Evolutionary conservation across 2,329 filamentous ascomycete genomes (phyloP).

Genomic region (Penicillium sp.): DNA sequence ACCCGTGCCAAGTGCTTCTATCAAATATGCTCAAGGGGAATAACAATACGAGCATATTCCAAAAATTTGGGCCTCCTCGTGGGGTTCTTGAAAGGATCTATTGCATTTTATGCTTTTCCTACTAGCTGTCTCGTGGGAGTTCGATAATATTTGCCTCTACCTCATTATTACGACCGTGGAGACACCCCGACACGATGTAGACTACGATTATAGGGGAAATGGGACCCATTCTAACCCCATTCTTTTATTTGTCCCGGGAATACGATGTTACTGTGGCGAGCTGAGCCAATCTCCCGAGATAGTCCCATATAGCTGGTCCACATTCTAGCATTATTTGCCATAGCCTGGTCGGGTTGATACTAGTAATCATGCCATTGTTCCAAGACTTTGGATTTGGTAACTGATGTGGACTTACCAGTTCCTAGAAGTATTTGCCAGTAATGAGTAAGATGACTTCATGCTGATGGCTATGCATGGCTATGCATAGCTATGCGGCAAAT

Average conservation of each 20-base stretch:
- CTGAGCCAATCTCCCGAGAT: background rate
- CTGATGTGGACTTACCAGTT: background rate
- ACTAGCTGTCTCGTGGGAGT: no score
- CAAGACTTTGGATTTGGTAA: background rate
- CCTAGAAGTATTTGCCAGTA: background rate
- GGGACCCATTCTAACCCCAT: background rate
- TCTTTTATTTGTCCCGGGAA: background rate
- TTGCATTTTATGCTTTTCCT: no score
- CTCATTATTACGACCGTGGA: no score
- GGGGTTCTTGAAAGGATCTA: no score
- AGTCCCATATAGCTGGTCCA: background rate
- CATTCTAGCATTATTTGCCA: background rate
- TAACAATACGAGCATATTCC: no score
- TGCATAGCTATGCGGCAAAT: background rate
- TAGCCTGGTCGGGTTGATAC: background rate
- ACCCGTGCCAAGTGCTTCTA: no score
- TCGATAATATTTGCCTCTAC: no score
- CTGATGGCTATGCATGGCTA: no score
- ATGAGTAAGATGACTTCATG: background rate
- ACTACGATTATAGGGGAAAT: background rate
- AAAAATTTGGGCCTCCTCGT: no score
- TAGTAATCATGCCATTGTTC: background rate
- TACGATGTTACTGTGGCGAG: background rate
- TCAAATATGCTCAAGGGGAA: no score
- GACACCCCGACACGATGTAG: no score